A percentile compares a stretch with the other conserved stretches of the same genome.
Conservation (phyloP, 257 asterid species). For the Salvia rosmarinus region DNA sequence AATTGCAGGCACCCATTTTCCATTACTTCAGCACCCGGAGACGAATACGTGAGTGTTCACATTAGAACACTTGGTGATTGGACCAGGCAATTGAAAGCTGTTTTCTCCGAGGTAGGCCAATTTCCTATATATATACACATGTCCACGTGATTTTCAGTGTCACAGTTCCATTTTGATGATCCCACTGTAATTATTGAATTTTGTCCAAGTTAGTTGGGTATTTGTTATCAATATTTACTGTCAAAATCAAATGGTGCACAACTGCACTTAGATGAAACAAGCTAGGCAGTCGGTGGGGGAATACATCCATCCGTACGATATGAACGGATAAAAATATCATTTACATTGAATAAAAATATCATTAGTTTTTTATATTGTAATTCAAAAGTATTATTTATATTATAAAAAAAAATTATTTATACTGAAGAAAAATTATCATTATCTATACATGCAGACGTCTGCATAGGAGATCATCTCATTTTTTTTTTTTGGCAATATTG, state of each 20-base stretch:
- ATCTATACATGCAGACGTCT: too few species aligned
- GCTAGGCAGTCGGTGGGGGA: neutral
- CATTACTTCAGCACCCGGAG: conserved; percentile 88
- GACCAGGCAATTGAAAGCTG: conserved; percentile 82
- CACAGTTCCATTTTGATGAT: neutral
- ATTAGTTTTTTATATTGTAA: too few species aligned
- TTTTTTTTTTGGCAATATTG: neutral
- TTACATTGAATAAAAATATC: too few species aligned
- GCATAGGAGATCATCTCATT: too few species aligned
- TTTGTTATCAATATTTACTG: too few species aligned
- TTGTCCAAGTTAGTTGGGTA: neutral
- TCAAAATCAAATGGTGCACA: too few species aligned
- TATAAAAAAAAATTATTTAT: too few species aligned
- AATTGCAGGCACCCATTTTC: conserved; percentile 90
- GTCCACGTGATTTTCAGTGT: neutral
- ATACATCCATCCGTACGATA: too few species aligned
- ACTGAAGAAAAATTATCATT: too few species aligned
- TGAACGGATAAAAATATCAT: too few species aligned
- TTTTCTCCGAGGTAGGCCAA: conserved; percentile 61
- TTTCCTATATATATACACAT: neutral
- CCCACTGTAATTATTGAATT: neutral
- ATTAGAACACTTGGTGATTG: conserved; percentile 91
- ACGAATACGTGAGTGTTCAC: conserved; percentile 86
- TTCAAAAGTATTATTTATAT: too few species aligned
- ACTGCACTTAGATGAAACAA: too few species aligned